phyloP scores from a whole-genome alignment of 306 rosid genomes.

The Rosa persica region DNA sequence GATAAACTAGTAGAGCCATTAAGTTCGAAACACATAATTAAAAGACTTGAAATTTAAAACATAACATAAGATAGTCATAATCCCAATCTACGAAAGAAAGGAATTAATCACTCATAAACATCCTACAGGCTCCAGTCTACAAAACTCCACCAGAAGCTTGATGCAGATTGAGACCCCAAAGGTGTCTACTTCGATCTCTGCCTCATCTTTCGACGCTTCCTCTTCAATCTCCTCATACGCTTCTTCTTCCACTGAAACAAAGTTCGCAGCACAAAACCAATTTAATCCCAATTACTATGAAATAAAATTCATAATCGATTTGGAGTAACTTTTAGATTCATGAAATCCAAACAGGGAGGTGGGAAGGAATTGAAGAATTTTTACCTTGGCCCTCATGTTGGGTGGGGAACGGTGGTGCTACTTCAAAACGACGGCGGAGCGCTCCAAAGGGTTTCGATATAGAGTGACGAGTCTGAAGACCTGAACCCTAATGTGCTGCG shows the following conservation, averaged over 20 bases:
- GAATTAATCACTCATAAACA: conserved; percentile 14
- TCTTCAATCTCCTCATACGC: conserved; percentile 95
- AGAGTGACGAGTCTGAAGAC: not conserved
- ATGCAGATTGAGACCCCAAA: not conserved
- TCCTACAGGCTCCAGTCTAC: not conserved
- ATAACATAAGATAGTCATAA: not conserved
- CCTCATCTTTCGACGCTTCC: conserved; percentile 98
- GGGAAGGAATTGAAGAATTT: not conserved
- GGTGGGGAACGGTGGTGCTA: conserved; percentile 9
- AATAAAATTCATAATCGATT: not conserved
- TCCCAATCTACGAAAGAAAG: not conserved
- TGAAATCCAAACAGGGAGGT: not conserved
- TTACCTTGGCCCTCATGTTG: conserved; percentile 40
- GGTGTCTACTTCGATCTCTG: conserved; percentile 76
- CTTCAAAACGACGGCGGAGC: not conserved
- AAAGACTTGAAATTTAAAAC: not conserved
- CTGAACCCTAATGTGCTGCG: not conserved
- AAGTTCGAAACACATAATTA: not conserved
- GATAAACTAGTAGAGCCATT: not conserved
- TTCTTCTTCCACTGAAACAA: conserved; percentile 87
- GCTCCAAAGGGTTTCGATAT: not conserved
- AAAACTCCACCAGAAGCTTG: conserved; percentile 16
- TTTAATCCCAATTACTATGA: not conserved
- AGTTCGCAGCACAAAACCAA: no score
- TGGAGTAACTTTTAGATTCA: not conserved